These are phyloP conservation scores for Polytolypa hystricis DNA, from an alignment of 2,329 filamentous ascomycete genomes.

Conservation along the genomic window DNA sequence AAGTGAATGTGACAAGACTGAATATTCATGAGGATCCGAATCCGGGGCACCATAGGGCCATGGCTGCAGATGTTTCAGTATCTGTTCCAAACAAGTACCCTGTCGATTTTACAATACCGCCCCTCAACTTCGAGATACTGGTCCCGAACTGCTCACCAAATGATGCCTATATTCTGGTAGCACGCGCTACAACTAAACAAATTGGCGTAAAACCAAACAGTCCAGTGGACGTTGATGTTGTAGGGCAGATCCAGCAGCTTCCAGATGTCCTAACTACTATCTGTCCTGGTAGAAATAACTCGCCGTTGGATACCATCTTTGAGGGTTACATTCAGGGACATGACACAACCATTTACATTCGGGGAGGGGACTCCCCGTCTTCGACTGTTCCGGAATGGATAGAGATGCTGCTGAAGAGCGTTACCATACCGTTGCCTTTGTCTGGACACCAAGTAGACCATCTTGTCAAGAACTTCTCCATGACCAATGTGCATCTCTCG, in stretches of 20 bases:
- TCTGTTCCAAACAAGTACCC: slow-evolving; percentile 66
- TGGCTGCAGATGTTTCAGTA: slow-evolving; percentile 71
- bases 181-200: slow-evolving; percentile 57
- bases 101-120: slow-evolving; percentile 62
- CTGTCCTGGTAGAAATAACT: slow-evolving; percentile 67
- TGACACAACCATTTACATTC: slow-evolving; percentile 68
- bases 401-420: slow-evolving; percentile 62
- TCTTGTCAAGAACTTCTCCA: slow-evolving; percentile 75
- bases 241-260: slow-evolving; percentile 60
- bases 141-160: slow-evolving; percentile 66
- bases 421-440: slow-evolving; percentile 75
- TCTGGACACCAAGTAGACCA: slow-evolving; percentile 71
- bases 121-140: slow-evolving; percentile 72
- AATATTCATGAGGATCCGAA: slow-evolving; percentile 61
- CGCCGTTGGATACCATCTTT: slow-evolving; percentile 74
- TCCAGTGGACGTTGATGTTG: slow-evolving; percentile 57
- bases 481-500: slow-evolving; percentile 75
- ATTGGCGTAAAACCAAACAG: slow-evolving; percentile 58
- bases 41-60: slow-evolving; percentile 47
- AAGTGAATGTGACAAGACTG: slow-evolving; percentile 71
- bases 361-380: slow-evolving; percentile 58
- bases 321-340: slow-evolving; percentile 71
- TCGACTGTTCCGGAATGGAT: slow-evolving; percentile 71
- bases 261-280: slow-evolving; percentile 59
- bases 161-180: slow-evolving; percentile 66